A percentile compares a stretch with the other conserved stretches of the same genome.
phyloP scores from a whole-genome alignment of 306 rosid species.

The Comarum palustre region DNA sequence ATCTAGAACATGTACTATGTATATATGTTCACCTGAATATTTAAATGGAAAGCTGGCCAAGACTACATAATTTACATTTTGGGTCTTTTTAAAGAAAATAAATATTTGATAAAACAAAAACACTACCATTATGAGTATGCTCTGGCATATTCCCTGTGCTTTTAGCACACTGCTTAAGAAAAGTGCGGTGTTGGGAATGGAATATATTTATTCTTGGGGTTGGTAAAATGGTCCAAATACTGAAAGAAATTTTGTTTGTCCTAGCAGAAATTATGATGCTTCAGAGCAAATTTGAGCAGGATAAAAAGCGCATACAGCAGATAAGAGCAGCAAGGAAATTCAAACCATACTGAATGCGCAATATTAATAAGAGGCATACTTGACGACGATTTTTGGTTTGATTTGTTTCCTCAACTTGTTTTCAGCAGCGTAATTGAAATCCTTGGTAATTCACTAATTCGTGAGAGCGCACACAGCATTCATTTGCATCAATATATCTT shows the following conservation, averaged over 20 bases:
- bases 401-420: background rate
- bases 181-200: background rate
- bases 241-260: conserved; percentile 17
- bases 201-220: background rate
- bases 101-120: no score
- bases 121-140: background rate
- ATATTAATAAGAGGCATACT: background rate
- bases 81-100: background rate
- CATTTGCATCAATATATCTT: no score
- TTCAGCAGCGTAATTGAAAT: background rate
- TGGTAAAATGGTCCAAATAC: background rate
- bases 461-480: no score
- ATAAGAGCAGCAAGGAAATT: conserved; percentile 84
- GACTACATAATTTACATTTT: background rate
- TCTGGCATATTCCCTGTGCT: background rate
- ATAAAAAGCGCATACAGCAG: conserved; percentile 74
- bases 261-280: conserved; percentile 76
- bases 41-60: background rate
- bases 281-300: conserved; percentile 82
- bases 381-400: background rate
- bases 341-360: conserved; percentile 59
- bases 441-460: no score
- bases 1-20: background rate
- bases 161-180: background rate
- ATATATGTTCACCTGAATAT: background rate